phyloP scores from a whole-genome alignment of 1,284 basidiomycete species.

The Puccinia brachypodii region DNA sequence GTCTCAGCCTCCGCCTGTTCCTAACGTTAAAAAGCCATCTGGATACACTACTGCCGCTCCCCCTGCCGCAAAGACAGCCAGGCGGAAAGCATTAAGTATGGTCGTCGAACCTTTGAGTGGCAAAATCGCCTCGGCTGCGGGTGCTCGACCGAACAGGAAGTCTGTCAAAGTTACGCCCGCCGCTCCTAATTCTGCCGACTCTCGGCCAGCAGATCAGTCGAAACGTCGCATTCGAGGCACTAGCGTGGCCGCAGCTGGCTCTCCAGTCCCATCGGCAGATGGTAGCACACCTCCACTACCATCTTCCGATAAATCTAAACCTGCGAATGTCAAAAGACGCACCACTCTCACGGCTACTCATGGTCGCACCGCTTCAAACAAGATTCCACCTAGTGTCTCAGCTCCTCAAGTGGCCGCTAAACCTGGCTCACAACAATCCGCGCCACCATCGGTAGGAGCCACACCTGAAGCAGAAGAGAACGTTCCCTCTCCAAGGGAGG shows the following conservation, averaged over 20 bases:
- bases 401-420: not conserved
- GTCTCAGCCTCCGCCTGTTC: constrained; percentile 31
- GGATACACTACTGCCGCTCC: constrained; percentile 3
- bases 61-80: constrained; percentile 57
- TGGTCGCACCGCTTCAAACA: not conserved
- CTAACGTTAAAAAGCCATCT: constrained; percentile 57
- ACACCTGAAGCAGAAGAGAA: constrained; percentile 55
- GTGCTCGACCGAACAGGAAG: constrained; percentile 58
- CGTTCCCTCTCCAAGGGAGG: constrained; percentile 47
- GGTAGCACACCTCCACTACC: not conserved
- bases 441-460: constrained; percentile 56
- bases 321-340: not conserved
- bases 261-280: not conserved
- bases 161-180: constrained; percentile 13
- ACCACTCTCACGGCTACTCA: not conserved
- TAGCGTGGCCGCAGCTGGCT: not conserved
- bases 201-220: not conserved
- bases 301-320: constrained; percentile 1
- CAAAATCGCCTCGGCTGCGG: constrained; percentile 58
- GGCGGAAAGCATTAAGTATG: constrained; percentile 73
- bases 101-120: constrained; percentile 74
- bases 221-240: constrained; percentile 20
- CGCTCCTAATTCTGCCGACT: not conserved
- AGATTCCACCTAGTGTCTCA: not conserved
- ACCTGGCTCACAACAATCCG: constrained; percentile 42